A percentile compares a stretch with the other conserved stretches of the same genome.
phyloP scores from a whole-genome alignment of 352 stramenopile species.

The Aphanomyces astaci region DNA sequence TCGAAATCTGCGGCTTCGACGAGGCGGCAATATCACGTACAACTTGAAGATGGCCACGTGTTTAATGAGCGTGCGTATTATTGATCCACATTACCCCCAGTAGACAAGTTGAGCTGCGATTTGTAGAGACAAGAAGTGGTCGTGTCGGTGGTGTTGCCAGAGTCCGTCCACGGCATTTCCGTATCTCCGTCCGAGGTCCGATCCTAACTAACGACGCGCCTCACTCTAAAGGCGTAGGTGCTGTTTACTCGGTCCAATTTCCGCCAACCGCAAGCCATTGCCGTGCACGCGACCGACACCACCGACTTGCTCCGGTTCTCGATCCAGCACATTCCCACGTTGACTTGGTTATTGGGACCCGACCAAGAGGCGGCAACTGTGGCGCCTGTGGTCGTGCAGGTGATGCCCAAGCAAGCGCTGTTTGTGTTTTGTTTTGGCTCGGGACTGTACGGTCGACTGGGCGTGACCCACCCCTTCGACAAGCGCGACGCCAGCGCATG shows the following conservation, averaged over 20 bases:
- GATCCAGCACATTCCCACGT: slow-evolving; percentile 42
- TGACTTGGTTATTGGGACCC: slow-evolving; percentile 21
- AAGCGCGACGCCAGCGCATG: slow-evolving; percentile 35
- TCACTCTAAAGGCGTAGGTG: slow-evolving; percentile 33
- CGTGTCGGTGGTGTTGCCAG: slow-evolving; percentile 53
- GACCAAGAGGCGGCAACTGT: slow-evolving; percentile 38
- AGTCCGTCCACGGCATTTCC: slow-evolving; percentile 52
- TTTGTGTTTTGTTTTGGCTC: slow-evolving; percentile 70
- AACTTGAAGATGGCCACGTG: slow-evolving; percentile 42
- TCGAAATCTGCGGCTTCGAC: slow-evolving; percentile 37
- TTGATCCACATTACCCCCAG: not conserved
- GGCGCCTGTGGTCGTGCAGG: slow-evolving; percentile 48
- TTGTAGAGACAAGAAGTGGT: slow-evolving; percentile 42
- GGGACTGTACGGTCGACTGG: slow-evolving; percentile 41
- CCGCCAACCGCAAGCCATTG: slow-evolving; percentile 37
- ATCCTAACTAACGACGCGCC: not conserved
- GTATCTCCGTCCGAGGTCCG: slow-evolving; percentile 15
- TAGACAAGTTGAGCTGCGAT: no score
- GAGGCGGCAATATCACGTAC: slow-evolving; percentile 57
- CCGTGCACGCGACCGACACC: slow-evolving; percentile 38
- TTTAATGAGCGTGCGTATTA: slow-evolving; percentile 35
- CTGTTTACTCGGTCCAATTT: slow-evolving; percentile 49
- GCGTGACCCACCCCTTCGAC: slow-evolving; percentile 29
- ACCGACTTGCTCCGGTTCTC: slow-evolving; percentile 50
- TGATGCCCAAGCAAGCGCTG: slow-evolving; percentile 59